Percentiles rank a stretch among this genome's conserved stretches.
Conservation (phyloP, 257 asterid genomes). For the Salvia miltiorrhiza region DNA sequence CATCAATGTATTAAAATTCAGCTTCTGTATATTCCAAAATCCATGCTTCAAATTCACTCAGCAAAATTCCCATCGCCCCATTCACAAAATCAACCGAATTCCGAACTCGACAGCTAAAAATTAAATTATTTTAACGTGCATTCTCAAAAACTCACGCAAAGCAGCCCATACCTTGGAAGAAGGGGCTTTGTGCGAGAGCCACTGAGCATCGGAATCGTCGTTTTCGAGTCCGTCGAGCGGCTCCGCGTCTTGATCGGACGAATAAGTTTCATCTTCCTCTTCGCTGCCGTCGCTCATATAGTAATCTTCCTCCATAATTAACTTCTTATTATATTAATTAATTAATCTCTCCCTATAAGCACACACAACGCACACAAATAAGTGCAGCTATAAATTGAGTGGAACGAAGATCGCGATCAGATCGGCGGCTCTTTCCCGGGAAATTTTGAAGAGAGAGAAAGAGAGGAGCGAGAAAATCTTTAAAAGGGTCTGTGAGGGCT, state of each 20-base stretch:
- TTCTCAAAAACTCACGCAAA: conserved; percentile 7
- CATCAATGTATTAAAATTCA: background rate
- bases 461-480: background rate
- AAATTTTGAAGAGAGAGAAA: conserved; percentile 7
- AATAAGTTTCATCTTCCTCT: conserved; percentile 46
- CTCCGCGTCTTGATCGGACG: conserved; percentile 54
- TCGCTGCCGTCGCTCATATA: conserved; percentile 47
- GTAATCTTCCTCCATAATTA: conserved; percentile 51
- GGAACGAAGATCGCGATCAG: conserved; percentile 10
- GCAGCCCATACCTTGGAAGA: conserved; percentile 55
- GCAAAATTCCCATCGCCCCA: background rate
- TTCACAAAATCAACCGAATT: background rate
- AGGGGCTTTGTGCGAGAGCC: conserved; percentile 46
- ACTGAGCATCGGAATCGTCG: conserved; percentile 47
- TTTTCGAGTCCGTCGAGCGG: conserved; percentile 61
- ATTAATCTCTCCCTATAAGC: background rate
- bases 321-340: background rate
- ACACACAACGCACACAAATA: background rate
- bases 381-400: background rate
- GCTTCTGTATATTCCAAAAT: background rate
- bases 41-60: background rate
- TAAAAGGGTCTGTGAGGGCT: background rate
- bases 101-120: background rate
- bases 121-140: background rate
- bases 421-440: conserved; percentile 15